A percentile compares a stretch with the other conserved stretches of the same genome.
These are phyloP conservation scores for Wickerhamiella bombiphila DNA, from an alignment of 805 yeast genomes.

Conservation along the genomic window DNA sequence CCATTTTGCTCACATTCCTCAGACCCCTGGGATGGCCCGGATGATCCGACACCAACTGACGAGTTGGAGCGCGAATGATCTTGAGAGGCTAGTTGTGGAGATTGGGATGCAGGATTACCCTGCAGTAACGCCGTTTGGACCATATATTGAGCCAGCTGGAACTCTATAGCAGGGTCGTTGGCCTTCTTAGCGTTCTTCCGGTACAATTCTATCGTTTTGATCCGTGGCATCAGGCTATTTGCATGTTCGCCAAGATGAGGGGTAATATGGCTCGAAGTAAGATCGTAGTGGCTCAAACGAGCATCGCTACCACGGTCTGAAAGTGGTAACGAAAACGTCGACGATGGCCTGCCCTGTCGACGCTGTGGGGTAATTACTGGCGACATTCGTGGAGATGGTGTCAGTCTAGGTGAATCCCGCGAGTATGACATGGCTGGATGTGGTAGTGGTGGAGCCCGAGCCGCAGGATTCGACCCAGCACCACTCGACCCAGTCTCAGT, in stretches of 20 bases:
- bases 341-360: neutral
- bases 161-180: constrained; percentile 73
- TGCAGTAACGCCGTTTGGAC: constrained; percentile 56
- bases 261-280: constrained; percentile 2
- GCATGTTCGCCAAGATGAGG: constrained; percentile 19
- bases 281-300: neutral
- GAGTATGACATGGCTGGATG: neutral
- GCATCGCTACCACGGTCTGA: neutral
- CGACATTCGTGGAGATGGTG: neutral
- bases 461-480: too few relatives aligned
- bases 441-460: too few relatives aligned
- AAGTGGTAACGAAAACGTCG: neutral
- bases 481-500: too few relatives aligned
- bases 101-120: neutral
- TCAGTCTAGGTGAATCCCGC: neutral
- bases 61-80: neutral
- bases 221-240: constrained; percentile 45
- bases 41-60: neutral
- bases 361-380: neutral
- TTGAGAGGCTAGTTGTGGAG: neutral
- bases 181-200: constrained; percentile 71
- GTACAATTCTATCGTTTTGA: constrained; percentile 76
- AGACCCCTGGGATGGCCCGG: neutral
- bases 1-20: neutral
- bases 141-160: constrained; percentile 84